Base-by-base conservation (phyloP, 352 stramenopile species). In the Albugo laibachii region DNA sequence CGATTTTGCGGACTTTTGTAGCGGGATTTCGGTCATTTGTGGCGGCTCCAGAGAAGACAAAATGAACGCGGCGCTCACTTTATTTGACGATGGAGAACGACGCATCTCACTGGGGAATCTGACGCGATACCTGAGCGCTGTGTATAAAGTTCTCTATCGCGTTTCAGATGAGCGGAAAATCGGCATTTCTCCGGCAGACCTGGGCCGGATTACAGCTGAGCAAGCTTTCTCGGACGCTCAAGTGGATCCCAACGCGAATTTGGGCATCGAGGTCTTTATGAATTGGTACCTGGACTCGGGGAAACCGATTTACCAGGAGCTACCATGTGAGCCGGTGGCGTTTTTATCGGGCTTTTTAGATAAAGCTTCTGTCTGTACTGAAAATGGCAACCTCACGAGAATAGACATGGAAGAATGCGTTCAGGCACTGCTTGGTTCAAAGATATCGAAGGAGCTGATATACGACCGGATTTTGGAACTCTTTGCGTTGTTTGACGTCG, bases 201-300 rank as follows among this genome's bases (percentile, higher is more conserved):
- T 65, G 36, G 58, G 49, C 2, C 36, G 38, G 13, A 48, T 48
- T n/a, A 65, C 58, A 19, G 58, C 56, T 21, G 13, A 36, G 5
- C 38, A 63, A 13, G 56, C 60, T 13, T 65, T 65, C 42, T 24
- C 44, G 14, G 49, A 61, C 15, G 53, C 36, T 13, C 55, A 64
- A 31, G 35, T 61, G 12, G 48, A 66, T 18, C 27, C 34, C 13
- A 50, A 66, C 35, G 51, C 46, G 31, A 50, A 56, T 34, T 48
- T 63, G 31, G 40, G 39, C 36, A 59, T 66, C 18, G 55, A 53
- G 13, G 49, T 59, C 13, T 66, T 66, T 36, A 48, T 51, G 24
- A 41, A 54, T 35, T 58, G 52, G 52, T 56, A 56, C 24, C 15
- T 51, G 36, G 69, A 70, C 0, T 83, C 83, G 36, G 73, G 69